Evolutionary conservation across 768 basidiomycete species (phyloP).

Genomic region (Phylloporus arenicola): DNA sequence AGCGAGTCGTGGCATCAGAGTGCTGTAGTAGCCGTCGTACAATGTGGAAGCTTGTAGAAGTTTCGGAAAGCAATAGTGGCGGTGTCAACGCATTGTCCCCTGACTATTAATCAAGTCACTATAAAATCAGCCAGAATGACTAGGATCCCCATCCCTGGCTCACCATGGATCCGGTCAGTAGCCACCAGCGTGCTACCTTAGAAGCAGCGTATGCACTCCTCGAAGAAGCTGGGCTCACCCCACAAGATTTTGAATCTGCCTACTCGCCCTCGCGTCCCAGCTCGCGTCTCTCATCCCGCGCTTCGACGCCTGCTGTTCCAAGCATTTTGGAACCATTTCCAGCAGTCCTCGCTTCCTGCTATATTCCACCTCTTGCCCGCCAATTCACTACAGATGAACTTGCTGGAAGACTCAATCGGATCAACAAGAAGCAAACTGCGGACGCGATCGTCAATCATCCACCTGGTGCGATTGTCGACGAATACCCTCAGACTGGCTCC

Average conservation of each 20-base stretch:
- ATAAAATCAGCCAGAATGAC: too few relatives aligned
- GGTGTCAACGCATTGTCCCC: too few relatives aligned
- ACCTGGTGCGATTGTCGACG: not conserved
- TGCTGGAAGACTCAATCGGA: not conserved
- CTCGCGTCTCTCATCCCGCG: not conserved
- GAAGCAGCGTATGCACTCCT: not conserved
- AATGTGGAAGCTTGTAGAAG: too few relatives aligned
- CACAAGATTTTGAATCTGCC: not conserved
- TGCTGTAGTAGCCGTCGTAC: too few relatives aligned
- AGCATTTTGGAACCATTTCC: not conserved
- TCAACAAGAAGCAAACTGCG: not conserved
- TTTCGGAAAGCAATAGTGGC: too few relatives aligned
- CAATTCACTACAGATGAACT: constrained; percentile 1
- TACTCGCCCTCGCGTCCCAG: not conserved
- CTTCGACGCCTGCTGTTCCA: not conserved
- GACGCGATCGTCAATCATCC: not conserved
- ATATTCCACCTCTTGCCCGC: not conserved
- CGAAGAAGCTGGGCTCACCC: constrained; percentile 2
- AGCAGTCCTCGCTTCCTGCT: not conserved
- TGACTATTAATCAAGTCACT: too few relatives aligned
- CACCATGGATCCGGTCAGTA: not conserved
- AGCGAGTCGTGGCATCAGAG: too few relatives aligned
- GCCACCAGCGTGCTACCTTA: not conserved
- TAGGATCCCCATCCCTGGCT: too few relatives aligned
- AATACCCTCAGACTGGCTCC: constrained; percentile 1